Percentiles rank a stretch among this genome's conserved stretches.
These are phyloP conservation scores for Xylariaceae sp. DNA, from an alignment of 2,329 filamentous ascomycete species.

Conservation along the genomic window DNA sequence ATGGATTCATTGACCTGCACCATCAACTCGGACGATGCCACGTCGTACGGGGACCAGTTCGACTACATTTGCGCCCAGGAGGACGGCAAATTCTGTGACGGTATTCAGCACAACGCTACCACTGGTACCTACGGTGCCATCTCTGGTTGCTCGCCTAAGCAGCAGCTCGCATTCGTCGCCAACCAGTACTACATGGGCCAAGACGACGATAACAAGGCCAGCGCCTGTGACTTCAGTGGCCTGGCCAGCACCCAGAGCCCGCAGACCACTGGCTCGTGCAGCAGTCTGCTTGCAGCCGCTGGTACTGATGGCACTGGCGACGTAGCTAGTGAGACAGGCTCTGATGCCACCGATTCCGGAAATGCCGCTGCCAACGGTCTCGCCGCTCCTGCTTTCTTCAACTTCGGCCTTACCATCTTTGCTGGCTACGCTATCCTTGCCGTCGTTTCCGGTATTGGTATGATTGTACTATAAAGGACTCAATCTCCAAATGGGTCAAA, in stretches of 20 bases:
- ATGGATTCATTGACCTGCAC: constrained; percentile 68
- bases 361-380: constrained; percentile 43
- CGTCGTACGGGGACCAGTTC: constrained; percentile 69
- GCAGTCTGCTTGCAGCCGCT: constrained; percentile 58
- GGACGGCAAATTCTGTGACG: constrained; percentile 54
- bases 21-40: constrained; percentile 52
- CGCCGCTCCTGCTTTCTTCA: constrained; percentile 27
- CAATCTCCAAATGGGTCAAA: too few relatives aligned
- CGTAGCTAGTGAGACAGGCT: constrained; percentile 44
- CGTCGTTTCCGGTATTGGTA: constrained; percentile 49
- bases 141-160: constrained; percentile 68
- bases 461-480: constrained; percentile 49
- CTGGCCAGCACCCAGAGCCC: constrained; percentile 55
- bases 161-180: constrained; percentile 72
- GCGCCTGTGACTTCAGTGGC: constrained; percentile 71
- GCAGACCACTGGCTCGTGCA: constrained; percentile 52
- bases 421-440: constrained; percentile 49
- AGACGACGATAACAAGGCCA: constrained; percentile 48
- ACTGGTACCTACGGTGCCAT: constrained; percentile 72
- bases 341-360: constrained; percentile 40
- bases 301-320: constrained; percentile 58
- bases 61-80: constrained; percentile 65
- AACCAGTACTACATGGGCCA: constrained; percentile 63
- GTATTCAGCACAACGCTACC: constrained; percentile 65
- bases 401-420: constrained; percentile 36